Evolutionary conservation across 371 early-diverging fungal genomes (phyloP).

Genomic region (Saksenaea oblongispora): DNA sequence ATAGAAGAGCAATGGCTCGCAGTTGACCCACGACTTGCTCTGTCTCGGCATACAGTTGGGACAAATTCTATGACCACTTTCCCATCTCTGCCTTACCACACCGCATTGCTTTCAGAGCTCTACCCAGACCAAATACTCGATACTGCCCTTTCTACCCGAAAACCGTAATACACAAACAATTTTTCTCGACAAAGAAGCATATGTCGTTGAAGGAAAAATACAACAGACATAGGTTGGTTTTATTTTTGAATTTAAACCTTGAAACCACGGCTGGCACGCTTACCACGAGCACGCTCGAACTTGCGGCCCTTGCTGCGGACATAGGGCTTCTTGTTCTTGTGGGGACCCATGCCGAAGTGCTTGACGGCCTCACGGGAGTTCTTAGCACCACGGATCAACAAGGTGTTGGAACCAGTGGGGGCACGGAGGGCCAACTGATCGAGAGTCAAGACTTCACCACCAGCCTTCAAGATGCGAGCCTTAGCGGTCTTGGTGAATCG

Average conservation of each 20-base stretch:
- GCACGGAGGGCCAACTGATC: slow-evolving; percentile 98
- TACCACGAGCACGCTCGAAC: slow-evolving; percentile 99
- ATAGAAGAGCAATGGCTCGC: too few relatives aligned
- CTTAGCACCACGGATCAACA: slow-evolving; percentile 92
- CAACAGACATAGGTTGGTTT: background rate
- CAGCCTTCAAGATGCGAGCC: slow-evolving; percentile 96
- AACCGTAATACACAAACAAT: background rate
- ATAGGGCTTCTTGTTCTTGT: slow-evolving; percentile 85
- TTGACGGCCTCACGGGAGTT: slow-evolving; percentile 93
- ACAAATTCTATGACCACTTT: too few relatives aligned
- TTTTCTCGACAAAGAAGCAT: background rate
- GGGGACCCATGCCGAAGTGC: slow-evolving; percentile 84
- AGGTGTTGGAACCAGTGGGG: slow-evolving; percentile 95
- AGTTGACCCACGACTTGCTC: too few relatives aligned
- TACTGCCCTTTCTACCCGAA: too few relatives aligned
- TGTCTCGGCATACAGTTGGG: too few relatives aligned
- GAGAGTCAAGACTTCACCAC: slow-evolving; percentile 97
- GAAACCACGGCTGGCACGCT: slow-evolving; percentile 95
- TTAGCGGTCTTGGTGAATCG: slow-evolving; percentile 94
- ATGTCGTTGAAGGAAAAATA: background rate
- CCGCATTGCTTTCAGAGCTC: too few relatives aligned
- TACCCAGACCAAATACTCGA: too few relatives aligned
- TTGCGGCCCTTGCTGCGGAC: slow-evolving; percentile 99
- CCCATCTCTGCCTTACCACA: too few relatives aligned
- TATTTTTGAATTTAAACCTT: slow-evolving; percentile 68